Base-by-base conservation (phyloP, 2,329 filamentous ascomycete species). In the Endoconidiophora laricicola region DNA sequence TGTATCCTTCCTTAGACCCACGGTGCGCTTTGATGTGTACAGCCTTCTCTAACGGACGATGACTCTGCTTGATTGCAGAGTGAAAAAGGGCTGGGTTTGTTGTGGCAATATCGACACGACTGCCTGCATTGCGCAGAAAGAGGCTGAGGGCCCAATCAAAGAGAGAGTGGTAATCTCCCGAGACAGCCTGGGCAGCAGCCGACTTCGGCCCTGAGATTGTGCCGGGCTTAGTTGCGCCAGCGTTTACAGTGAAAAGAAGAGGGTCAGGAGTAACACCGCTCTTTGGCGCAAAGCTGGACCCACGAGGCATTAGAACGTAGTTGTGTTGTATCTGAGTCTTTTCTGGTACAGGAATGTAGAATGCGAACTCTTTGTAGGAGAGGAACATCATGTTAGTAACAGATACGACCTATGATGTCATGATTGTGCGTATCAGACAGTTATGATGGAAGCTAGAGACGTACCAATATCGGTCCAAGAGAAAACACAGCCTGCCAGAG, bases 21-120 rank as follows among this genome's bases (percentile, higher is more conserved):
- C 79, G 69, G 62, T 81, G 81, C 1, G 73, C 79, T 57, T 74
- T 77, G 42, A 83, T 72, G 56, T 81, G 77, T 16, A 81, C 78
- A 0, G 78, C 77, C 57, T 72, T 74, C 55, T 83, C 79, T 48
- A 67, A 69, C 1, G 74, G 76, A 24, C 77, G 68, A 55, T 79
- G 74, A 4, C 74, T 61, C 57, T 80, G 76, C 47, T 69, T 69
- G 12, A 73, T 64, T 37, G 69, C 66, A 54, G 73, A 77, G 58
- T 74, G 70, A 57, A 81, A 81, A 16, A 76, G 66, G 52, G 67
- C 67, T 1, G 73, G 65, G 56, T 80, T 70, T 26, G 76, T 66
- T 1, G 70, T 61, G 6, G 72, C 64, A 46, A 81, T 71, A 7
- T 70, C 61, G 26, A 70, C 62, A 2, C 61, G 56, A 54, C 69